These are phyloP conservation scores for Beauveria medogensis DNA, from an alignment of 2,329 filamentous ascomycete species.

Conservation along the genomic window DNA sequence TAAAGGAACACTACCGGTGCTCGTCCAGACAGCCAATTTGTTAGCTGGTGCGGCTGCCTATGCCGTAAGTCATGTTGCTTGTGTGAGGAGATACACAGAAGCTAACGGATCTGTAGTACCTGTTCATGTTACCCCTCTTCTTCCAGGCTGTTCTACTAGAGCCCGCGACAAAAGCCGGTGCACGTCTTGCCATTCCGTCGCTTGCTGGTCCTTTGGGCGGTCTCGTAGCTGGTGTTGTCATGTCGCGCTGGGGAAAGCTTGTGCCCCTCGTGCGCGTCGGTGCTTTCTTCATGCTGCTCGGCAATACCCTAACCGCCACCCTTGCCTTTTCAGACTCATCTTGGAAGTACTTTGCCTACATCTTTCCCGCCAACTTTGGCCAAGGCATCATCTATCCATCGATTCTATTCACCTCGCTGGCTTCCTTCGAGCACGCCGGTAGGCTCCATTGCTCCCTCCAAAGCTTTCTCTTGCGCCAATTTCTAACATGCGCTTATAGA, in stretches of 20 bases:
- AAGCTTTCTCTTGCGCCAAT: neutral
- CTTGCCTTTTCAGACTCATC: slow-evolving; percentile 40
- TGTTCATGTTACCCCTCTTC: slow-evolving; percentile 64
- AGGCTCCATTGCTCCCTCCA: slow-evolving; percentile 14
- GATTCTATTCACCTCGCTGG: slow-evolving; percentile 53
- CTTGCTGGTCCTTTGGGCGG: slow-evolving; percentile 51
- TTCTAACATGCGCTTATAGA: slow-evolving; percentile 29
- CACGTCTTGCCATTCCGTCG: slow-evolving; percentile 55
- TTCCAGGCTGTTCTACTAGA: slow-evolving; percentile 61
- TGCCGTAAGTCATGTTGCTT: slow-evolving; percentile 37
- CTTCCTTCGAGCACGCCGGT: slow-evolving; percentile 55
- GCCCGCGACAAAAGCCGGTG: slow-evolving; percentile 54
- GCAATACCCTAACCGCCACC: slow-evolving; percentile 43
- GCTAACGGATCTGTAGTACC: slow-evolving; percentile 32
- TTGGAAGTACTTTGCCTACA: slow-evolving; percentile 48
- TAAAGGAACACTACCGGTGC: slow-evolving; percentile 43
- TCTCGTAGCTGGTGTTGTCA: slow-evolving; percentile 47
- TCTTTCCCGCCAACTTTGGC: slow-evolving; percentile 51
- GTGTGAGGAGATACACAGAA: no score
- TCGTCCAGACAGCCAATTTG: slow-evolving; percentile 50
- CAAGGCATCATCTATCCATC: slow-evolving; percentile 52
- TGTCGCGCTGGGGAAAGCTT: slow-evolving; percentile 47
- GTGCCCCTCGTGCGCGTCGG: slow-evolving; percentile 44
- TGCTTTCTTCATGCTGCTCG: slow-evolving; percentile 42
- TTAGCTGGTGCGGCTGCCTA: slow-evolving; percentile 55